Percentiles rank a stretch among this genome's conserved stretches.
phyloP scores from a whole-genome alignment of 2,329 filamentous ascomycete genomes.

The Fusarium staphyleae region DNA sequence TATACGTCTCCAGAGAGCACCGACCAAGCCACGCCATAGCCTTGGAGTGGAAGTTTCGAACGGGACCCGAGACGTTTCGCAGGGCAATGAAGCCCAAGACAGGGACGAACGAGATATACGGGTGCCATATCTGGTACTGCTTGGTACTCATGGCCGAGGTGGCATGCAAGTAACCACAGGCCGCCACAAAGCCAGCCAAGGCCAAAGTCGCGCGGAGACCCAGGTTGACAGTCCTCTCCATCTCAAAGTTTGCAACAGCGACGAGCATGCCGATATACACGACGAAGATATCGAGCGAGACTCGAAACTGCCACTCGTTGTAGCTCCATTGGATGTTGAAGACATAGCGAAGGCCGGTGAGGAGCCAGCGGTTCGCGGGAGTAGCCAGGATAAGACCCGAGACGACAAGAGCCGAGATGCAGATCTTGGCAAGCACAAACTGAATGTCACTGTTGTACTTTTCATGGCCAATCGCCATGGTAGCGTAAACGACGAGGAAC shows the following conservation, averaged over 20 bases:
- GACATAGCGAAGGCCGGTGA: conserved; percentile 44
- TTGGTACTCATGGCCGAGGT: conserved; percentile 9
- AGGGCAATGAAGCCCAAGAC: conserved; percentile 60
- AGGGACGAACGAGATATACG: conserved; percentile 61
- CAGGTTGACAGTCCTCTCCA: conserved; percentile 19
- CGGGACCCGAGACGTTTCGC: conserved; percentile 51
- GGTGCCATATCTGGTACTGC: conserved; percentile 45
- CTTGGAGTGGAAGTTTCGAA: conserved; percentile 44
- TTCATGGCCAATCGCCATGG: conserved; percentile 52
- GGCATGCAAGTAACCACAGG: conserved; percentile 45
- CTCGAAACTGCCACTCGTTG: conserved; percentile 57
- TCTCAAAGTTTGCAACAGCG: conserved; percentile 35
- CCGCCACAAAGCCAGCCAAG: conserved; percentile 26
- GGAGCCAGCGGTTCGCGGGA: conserved; percentile 29
- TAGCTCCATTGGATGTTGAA: conserved; percentile 58
- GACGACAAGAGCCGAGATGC: conserved; percentile 51
- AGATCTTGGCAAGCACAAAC: conserved; percentile 58
- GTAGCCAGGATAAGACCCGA: conserved; percentile 37
- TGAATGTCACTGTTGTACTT: conserved; percentile 51
- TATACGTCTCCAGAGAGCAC: conserved; percentile 64
- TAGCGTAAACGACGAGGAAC: conserved; percentile 64
- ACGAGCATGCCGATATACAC: conserved; percentile 64
- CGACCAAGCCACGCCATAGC: conserved; percentile 60
- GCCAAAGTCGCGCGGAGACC: conserved; percentile 30
- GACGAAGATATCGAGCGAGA: conserved; percentile 61